Conservation (phyloP, 352 stramenopile genomes). For the Globisporangium nunn region DNA sequence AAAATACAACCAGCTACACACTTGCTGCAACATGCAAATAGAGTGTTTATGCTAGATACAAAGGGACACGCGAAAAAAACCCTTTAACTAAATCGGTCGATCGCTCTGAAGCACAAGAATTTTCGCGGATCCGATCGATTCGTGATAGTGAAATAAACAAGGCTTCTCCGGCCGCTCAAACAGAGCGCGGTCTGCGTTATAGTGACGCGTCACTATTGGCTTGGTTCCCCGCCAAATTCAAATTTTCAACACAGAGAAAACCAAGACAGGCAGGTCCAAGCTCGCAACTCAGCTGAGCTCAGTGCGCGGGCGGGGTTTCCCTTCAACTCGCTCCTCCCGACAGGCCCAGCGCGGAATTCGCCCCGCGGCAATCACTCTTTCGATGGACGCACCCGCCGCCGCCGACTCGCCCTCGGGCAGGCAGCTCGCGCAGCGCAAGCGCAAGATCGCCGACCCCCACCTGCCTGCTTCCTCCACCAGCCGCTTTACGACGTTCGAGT, state of each 20-base stretch:
- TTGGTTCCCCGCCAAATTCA: constrained; percentile 2
- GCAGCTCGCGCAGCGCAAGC: constrained; percentile 17
- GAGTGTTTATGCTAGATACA: not conserved
- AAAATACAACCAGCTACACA: not conserved
- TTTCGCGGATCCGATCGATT: constrained; percentile 9
- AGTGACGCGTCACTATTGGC: not conserved
- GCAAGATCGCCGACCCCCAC: constrained; percentile 23
- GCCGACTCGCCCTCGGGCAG: constrained; percentile 1
- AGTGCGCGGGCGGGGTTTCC: constrained; percentile 6
- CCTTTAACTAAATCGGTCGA: constrained; percentile 1
- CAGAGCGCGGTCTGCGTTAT: not conserved
- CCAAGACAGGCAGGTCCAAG: not conserved
- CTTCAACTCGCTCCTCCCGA: constrained; percentile 5
- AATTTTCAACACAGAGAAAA: constrained; percentile 10
- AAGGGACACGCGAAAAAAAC: not conserved
- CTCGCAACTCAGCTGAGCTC: not conserved
- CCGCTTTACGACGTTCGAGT: constrained; percentile 48
- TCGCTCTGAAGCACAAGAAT: constrained; percentile 15
- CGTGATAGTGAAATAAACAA: not conserved
- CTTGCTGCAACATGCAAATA: not conserved
- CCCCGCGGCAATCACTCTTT: not conserved
- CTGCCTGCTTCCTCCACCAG: not conserved
- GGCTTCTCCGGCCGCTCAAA: no score
- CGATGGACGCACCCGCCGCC: constrained; percentile 13
- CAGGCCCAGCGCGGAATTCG: constrained; percentile 17